Percentiles rank a stretch among this genome's conserved stretches.
Evolutionary conservation across 2,329 filamentous ascomycete genomes (phyloP).

Genomic region (Monosporascus sp.): DNA sequence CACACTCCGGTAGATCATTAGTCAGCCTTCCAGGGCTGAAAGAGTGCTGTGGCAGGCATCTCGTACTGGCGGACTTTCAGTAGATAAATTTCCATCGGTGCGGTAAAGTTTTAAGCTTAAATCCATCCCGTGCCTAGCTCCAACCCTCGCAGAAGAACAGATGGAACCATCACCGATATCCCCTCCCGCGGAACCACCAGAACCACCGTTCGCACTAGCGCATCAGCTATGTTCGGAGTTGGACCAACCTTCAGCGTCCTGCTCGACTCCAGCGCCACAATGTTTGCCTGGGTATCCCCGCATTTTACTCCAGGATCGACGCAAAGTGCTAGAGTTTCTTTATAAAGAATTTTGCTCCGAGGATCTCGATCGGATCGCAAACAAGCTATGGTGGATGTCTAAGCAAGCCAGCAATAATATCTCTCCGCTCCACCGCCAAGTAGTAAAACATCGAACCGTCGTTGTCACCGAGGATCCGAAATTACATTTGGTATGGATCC

Average conservation of each 20-base stretch:
- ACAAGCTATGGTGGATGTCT: conserved; percentile 8
- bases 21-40: neutral
- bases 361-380: conserved; percentile 6
- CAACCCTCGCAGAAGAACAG: no score
- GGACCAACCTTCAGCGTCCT: neutral
- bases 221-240: neutral
- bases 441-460: conserved; percentile 23
- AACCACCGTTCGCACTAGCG: conserved; percentile 3
- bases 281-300: conserved; percentile 7
- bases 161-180: no score
- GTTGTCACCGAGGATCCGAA: conserved; percentile 28
- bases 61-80: neutral
- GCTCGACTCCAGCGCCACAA: neutral
- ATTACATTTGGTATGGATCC: conserved; percentile 29
- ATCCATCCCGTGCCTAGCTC: no score
- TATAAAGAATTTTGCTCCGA: conserved; percentile 5
- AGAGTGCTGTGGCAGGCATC: neutral
- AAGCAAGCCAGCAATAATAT: conserved; percentile 12
- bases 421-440: conserved; percentile 25
- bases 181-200: no score
- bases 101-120: neutral
- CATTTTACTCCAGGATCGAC: conserved; percentile 2
- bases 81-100: neutral
- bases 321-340: conserved; percentile 3
- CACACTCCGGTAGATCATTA: neutral